Evolutionary conservation across 352 stramenopile genomes (phyloP), one percentile per base, ranked within the genome.

Genomic region (Pythium pyrilobum): DNA sequence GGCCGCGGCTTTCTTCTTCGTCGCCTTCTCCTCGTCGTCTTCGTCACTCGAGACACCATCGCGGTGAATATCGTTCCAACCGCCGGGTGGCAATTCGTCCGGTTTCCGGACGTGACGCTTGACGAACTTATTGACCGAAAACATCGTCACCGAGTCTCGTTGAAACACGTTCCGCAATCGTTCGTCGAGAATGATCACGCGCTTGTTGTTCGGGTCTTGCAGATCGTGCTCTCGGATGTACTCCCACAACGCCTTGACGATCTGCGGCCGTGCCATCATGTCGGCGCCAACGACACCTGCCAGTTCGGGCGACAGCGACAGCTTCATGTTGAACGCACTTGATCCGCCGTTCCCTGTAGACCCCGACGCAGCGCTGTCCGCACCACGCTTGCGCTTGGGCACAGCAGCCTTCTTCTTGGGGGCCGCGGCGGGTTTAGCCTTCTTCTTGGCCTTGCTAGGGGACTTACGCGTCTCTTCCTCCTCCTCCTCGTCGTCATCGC

Each of bases 241-340:
- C 44, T 95, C 86, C 96, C 96, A 99, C 2, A 99, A 52, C n/a
- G 72, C 69, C 62, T 98, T 98, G 29, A 98, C 91, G 32, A 98
- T 85, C 54, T 98, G 88, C 8, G 92, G 91, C 2, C 95, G 74
- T 2, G 90, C 85, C 82, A 95, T 95, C 33, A 74, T 70, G 4
- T 94, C 81, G 0, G 76, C 74, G 28, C 89, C 80, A 1, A 96
- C 77, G n/a, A 98, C 78, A 18, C 61, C 56, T 18, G 77, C 81
- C 4, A 96, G 75, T 50, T 90, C 84, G 0, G 85, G 85, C 5
- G 79, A 92, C 37, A 96, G 56, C 32, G 72, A 71, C 36, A 93
- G 65, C 61, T 87, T 59, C 44, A 80, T 75, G 52, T 90, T 88
- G 55, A 95, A 95, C n/a, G 74, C 81, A 52, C 81, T 74, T 41